Evolutionary conservation across 306 rosid species (phyloP), one percentile per base, ranked within the genome.

Genomic region (Hippophae gyantsensis): DNA sequence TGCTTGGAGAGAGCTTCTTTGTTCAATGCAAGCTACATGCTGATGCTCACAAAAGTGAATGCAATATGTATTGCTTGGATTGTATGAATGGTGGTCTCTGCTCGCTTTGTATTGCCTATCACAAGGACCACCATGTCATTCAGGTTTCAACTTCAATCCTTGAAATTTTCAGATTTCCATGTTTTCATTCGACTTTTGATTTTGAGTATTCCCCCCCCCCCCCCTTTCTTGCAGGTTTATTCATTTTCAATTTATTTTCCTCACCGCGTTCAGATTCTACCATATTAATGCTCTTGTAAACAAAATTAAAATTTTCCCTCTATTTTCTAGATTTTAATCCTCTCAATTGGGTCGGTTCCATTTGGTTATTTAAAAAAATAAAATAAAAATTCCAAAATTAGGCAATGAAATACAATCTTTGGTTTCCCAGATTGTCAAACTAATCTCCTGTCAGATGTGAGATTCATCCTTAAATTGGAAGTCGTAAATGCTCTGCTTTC

Each of bases 1-100:
- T 93, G 46, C 85, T 93, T 2, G 70, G 57, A 50, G 99, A 93
- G 69, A 75, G 62, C 68, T 93, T 93, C 80, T 93, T 93, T 62
- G 99, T 82, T 81, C 99, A 84, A 71, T 93, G 99, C 87, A 80
- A 86, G 74, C 56, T 70, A 8, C 99, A 93, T 49, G 94, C 85
- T 6, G 95, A 88, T 73, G 88, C 95, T 0, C 99, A 88, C 80
- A 93, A 88, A 76, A 88, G 97, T 6, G 99, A 93, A 79, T 93
- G 99, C 58, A 93, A 93, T 51, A 93, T 93, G 99, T 93, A 83
- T 58, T 93, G 99, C 63, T 77, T 93, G 82, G 99, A 93, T 72
- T 93, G 99, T 65, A 79, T 88, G 95, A 82, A 93, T 44, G 90
- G 99, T 0, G 77, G 97, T 59, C 85, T 93, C 63, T 93, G 99